Conservation (phyloP, 768 basidiomycete genomes). For the Rhodosporidiobolus odoratus region DNA sequence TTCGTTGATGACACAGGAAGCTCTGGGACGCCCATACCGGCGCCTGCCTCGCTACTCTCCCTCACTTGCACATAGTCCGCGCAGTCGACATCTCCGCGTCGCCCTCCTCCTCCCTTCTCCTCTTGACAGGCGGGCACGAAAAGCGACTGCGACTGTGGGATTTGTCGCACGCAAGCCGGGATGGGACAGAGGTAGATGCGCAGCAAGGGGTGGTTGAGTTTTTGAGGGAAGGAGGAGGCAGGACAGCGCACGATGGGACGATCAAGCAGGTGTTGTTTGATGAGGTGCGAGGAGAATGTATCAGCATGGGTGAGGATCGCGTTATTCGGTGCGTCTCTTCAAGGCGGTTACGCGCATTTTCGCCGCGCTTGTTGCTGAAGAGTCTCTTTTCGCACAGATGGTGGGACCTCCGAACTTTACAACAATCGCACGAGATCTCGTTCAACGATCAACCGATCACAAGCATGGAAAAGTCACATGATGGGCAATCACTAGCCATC, state of each 20-base stretch:
- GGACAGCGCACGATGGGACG: slow-evolving; percentile 73
- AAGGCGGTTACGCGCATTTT: slow-evolving; percentile 2
- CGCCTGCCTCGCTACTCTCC: slow-evolving; percentile 82
- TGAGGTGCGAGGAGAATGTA: slow-evolving; percentile 59
- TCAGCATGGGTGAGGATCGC: slow-evolving; percentile 88
- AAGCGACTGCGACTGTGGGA: slow-evolving; percentile 97
- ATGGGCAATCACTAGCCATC: slow-evolving; percentile 55
- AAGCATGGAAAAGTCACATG: slow-evolving; percentile 82
- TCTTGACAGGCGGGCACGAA: slow-evolving; percentile 90
- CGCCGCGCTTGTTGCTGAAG: no score
- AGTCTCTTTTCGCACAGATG: slow-evolving; percentile 55
- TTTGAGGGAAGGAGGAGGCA: slow-evolving; percentile 48
- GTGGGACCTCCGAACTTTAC: slow-evolving; percentile 87
- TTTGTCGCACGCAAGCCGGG: slow-evolving; percentile 57
- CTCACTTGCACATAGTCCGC: slow-evolving; percentile 96
- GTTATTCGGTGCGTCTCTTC: slow-evolving; percentile 71
- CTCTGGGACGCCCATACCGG: slow-evolving; percentile 50
- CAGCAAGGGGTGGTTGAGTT: slow-evolving; percentile 17
- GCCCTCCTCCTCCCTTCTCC: slow-evolving; percentile 49
- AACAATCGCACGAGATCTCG: slow-evolving; percentile 56
- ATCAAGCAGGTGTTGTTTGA: slow-evolving; percentile 93
- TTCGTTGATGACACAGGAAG: slow-evolving; percentile 25
- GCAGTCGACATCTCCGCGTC: slow-evolving; percentile 78
- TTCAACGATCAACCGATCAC: slow-evolving; percentile 77
- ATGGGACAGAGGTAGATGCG: slow-evolving; percentile 3